Evolutionary conservation across 164 flowering plant species (phyloP).

Genomic region (Litsea cubeba): DNA sequence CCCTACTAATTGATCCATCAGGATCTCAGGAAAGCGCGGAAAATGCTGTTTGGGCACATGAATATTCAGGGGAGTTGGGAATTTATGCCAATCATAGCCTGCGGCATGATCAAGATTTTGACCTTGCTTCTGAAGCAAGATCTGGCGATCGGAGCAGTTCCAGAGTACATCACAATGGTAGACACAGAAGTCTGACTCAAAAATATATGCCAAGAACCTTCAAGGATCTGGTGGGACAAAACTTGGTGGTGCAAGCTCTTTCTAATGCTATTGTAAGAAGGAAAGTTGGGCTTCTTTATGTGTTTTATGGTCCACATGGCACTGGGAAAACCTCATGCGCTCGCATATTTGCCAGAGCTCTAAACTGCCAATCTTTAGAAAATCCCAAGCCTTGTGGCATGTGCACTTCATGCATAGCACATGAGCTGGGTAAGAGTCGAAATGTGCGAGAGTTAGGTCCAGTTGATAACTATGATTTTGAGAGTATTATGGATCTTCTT

Average conservation of each 20-base stretch:
- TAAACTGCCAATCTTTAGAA: constrained; percentile 76
- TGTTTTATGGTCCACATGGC: constrained; percentile 94
- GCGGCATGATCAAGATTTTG: constrained; percentile 62
- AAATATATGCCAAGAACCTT: constrained; percentile 88
- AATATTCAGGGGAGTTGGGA: constrained; percentile 94
- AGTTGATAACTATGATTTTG: constrained; percentile 66
- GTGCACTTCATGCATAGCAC: constrained; percentile 75
- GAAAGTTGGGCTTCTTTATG: constrained; percentile 76
- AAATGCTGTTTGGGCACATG: constrained; percentile 64
- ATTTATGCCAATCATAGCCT: constrained; percentile 66
- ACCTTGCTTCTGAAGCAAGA: constrained; percentile 79
- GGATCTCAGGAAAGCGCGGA: constrained; percentile 68
- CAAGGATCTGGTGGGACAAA: constrained; percentile 84
- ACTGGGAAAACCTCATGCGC: constrained; percentile 97
- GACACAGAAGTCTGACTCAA: constrained; percentile 81
- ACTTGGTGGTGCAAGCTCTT: constrained; percentile 86
- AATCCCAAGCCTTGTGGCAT: constrained; percentile 81
- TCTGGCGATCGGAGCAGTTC: constrained; percentile 40
- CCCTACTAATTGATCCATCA: constrained; percentile 70
- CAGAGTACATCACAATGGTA: constrained; percentile 28
- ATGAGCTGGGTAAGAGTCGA: constrained; percentile 65
- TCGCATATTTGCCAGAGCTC: constrained; percentile 81
- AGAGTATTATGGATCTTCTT: constrained; percentile 62
- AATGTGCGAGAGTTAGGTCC: constrained; percentile 81
- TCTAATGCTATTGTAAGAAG: constrained; percentile 72